Evolutionary conservation across 192 early-diverging fungal species (phyloP).

Genomic region (Geosiphon pyriformis): DNA sequence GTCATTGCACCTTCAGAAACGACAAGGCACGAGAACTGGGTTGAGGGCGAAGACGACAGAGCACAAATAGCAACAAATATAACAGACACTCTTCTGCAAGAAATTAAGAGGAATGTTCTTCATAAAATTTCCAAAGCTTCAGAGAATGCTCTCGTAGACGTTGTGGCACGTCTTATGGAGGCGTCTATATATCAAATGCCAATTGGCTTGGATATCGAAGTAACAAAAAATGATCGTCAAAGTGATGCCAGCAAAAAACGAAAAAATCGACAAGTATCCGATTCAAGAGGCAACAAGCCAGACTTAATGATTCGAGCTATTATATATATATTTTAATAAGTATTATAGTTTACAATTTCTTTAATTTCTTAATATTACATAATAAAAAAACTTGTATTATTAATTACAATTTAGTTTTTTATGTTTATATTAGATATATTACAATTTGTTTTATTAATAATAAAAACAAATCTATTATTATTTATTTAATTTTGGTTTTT

Average conservation of each 20-base stretch:
- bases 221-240: conserved; percentile 8
- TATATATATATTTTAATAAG: no score
- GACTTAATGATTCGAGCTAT: conserved; percentile 5
- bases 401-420: no score
- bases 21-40: background rate
- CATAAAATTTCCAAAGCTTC: conserved; percentile 2
- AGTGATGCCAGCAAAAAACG: conserved; percentile 6
- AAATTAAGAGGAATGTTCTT: conserved; percentile 6
- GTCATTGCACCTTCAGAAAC: background rate
- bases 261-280: background rate
- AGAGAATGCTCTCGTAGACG: conserved; percentile 11
- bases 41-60: conserved; percentile 1
- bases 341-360: no score
- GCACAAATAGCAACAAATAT: conserved; percentile 7
- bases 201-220: conserved; percentile 5
- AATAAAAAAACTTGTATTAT: no score
- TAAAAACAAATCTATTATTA: no score
- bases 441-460: no score
- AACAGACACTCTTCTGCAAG: conserved; percentile 15
- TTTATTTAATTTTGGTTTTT: no score
- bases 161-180: conserved; percentile 2
- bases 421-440: no score
- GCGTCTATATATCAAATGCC: background rate
- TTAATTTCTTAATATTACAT: no score
- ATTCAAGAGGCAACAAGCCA: conserved; percentile 7